A percentile compares a stretch with the other conserved stretches of the same genome.
These are phyloP conservation scores for Laburnicola sp. DNA, from an alignment of 2,329 filamentous ascomycete genomes.

Conservation along the genomic window DNA sequence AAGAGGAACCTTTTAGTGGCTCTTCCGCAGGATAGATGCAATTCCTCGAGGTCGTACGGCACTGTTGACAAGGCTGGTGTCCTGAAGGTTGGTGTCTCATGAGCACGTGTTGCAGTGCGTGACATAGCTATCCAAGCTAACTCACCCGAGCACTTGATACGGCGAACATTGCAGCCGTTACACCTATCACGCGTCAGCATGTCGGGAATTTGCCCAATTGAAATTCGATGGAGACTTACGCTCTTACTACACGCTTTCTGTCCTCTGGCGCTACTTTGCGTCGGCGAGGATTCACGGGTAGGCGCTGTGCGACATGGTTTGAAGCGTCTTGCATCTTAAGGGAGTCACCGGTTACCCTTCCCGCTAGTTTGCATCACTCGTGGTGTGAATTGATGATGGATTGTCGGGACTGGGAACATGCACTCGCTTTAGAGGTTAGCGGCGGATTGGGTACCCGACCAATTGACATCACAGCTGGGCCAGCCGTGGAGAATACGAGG, in stretches of 20 bases:
- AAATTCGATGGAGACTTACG: slow-evolving; percentile 18
- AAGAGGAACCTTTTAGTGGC: slow-evolving; percentile 16
- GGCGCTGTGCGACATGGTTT: slow-evolving; percentile 11
- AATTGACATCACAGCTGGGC: background rate
- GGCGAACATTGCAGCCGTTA: slow-evolving; percentile 32
- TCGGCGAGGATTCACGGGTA: slow-evolving; percentile 30
- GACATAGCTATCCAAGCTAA: background rate
- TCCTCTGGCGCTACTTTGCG: slow-evolving; percentile 28
- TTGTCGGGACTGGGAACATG: background rate
- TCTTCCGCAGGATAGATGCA: slow-evolving; percentile 31
- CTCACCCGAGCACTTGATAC: slow-evolving; percentile 29
- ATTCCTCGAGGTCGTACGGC: slow-evolving; percentile 18
- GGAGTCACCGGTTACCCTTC: background rate
- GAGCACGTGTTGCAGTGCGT: background rate
- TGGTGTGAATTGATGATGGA: background rate
- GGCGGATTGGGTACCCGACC: slow-evolving; percentile 2
- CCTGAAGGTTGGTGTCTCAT: background rate
- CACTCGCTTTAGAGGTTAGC: background rate
- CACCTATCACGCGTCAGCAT: slow-evolving; percentile 20
- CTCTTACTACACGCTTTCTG: slow-evolving; percentile 27
- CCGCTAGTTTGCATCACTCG: slow-evolving; percentile 1
- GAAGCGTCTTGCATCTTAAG: slow-evolving; percentile 4
- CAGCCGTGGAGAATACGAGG: background rate
- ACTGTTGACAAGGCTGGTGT: slow-evolving; percentile 33
- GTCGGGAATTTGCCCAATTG: background rate